Evolutionary conservation across 805 yeast species (phyloP).

Genomic region (Cyberlindnera maritima): DNA sequence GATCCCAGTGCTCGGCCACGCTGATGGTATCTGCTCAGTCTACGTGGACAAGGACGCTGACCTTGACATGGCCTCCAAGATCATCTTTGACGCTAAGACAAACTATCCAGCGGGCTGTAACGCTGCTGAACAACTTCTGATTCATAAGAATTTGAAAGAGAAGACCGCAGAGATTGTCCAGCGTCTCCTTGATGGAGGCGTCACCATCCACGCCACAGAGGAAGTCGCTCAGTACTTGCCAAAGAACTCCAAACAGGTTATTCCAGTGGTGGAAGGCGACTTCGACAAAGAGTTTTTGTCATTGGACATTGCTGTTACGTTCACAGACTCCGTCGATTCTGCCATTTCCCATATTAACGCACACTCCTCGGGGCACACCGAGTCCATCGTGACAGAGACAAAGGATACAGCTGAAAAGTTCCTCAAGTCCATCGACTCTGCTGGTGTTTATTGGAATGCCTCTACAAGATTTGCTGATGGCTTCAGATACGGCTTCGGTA

Average conservation of each 20-base stretch:
- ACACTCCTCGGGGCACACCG: constrained; percentile 97
- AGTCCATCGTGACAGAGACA: constrained; percentile 79
- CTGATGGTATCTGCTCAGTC: constrained; percentile 94
- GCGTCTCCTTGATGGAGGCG: constrained; percentile 59
- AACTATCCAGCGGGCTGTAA: constrained; percentile 99
- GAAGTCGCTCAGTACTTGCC: constrained; percentile 39
- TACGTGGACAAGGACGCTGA: constrained; percentile 80
- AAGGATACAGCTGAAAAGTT: constrained; percentile 71
- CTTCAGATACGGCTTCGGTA: constrained; percentile 96
- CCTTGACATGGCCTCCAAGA: constrained; percentile 67
- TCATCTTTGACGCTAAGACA: constrained; percentile 84
- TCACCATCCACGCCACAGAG: constrained; percentile 65
- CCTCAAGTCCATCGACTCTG: constrained; percentile 83
- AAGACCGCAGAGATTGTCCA: constrained; percentile 36
- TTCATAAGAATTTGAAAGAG: constrained; percentile 45
- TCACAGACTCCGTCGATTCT: constrained; percentile 54
- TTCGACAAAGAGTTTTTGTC: constrained; percentile 84
- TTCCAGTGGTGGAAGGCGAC: constrained; percentile 59
- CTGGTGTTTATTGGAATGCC: constrained; percentile 98
- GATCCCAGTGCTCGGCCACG: constrained; percentile 97
- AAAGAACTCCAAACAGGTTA: constrained; percentile 29
- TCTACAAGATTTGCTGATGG: constrained; percentile 98
- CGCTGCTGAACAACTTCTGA: constrained; percentile 84
- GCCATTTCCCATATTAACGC: constrained; percentile 86
- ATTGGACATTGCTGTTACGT: constrained; percentile 73